Conservation (phyloP, 192 early-diverging fungal genomes). For the Mortierella alpina region DNA sequence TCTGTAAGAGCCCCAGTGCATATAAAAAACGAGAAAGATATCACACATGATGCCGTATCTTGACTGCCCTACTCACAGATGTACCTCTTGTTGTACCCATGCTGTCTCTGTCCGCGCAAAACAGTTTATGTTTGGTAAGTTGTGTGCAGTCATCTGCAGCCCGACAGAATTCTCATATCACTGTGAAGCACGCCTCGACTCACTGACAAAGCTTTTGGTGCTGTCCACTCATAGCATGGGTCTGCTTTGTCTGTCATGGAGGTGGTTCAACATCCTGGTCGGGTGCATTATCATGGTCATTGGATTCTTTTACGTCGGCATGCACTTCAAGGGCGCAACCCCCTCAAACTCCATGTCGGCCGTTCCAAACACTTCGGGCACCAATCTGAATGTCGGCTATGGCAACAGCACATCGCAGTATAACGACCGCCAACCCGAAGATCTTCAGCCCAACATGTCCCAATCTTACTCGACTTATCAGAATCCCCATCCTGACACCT, state of each 20-base stretch:
- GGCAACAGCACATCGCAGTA: slow-evolving; percentile 1
- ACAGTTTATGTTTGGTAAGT: slow-evolving; percentile 37
- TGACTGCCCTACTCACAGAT: neutral
- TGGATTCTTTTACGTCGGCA: slow-evolving; percentile 31
- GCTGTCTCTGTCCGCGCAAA: too few species aligned
- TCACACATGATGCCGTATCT: neutral
- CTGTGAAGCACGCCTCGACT: neutral
- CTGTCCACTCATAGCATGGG: slow-evolving; percentile 21
- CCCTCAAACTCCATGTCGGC: slow-evolving; percentile 47
- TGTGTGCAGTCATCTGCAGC: neutral
- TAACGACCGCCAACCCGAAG: neutral
- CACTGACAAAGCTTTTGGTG: neutral
- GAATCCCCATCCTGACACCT: neutral
- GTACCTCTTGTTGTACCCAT: neutral
- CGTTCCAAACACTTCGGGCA: slow-evolving; percentile 4
- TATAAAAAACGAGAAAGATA: neutral
- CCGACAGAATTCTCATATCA: neutral
- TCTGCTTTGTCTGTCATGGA: slow-evolving; percentile 20
- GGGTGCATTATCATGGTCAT: slow-evolving; percentile 33
- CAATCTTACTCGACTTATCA: slow-evolving; percentile 15
- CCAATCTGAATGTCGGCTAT: neutral
- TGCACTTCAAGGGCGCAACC: slow-evolving; percentile 35
- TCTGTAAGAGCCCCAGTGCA: slow-evolving; percentile 16
- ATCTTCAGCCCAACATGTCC: slow-evolving; percentile 29
- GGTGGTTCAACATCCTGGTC: slow-evolving; percentile 45